These are phyloP conservation scores for Pichia californica DNA, from an alignment of 805 yeast genomes.

Conservation along the genomic window DNA sequence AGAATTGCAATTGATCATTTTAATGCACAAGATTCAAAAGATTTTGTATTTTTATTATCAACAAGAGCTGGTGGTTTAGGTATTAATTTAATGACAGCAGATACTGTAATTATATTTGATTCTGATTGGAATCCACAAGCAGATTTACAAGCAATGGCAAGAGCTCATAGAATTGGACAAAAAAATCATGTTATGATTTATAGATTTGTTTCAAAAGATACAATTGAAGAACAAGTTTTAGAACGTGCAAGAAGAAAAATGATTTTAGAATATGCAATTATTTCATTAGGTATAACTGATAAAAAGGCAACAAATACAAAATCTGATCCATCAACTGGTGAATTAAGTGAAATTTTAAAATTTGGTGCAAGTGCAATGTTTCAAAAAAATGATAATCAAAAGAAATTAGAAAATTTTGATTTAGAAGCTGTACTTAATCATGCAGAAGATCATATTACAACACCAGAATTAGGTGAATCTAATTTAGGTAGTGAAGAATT, in stretches of 20 bases:
- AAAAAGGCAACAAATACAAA: slow-evolving; percentile 46
- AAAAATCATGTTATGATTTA: slow-evolving; percentile 97
- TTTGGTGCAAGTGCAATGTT: slow-evolving; percentile 99
- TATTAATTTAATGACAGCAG: slow-evolving; percentile 98
- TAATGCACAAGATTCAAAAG: slow-evolving; percentile 88
- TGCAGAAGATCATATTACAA: slow-evolving; percentile 95
- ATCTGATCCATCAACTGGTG: slow-evolving; percentile 75
- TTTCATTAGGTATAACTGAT: slow-evolving; percentile 92
- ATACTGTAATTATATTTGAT: slow-evolving; percentile 95
- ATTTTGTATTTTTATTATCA: slow-evolving; percentile 81
- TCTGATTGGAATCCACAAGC: slow-evolving; percentile 99
- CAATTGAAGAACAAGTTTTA: slow-evolving; percentile 94
- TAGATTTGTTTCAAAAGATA: slow-evolving; percentile 95
- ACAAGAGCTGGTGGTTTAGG: slow-evolving; percentile 99
- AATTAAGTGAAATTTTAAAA: slow-evolving; percentile 85
- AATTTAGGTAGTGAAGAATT: slow-evolving; percentile 98
- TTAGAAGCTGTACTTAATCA: slow-evolving; percentile 92
- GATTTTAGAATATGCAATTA: slow-evolving; percentile 97
- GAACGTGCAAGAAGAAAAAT: slow-evolving; percentile 97
- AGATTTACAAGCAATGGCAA: slow-evolving; percentile 98
- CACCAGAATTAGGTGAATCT: slow-evolving; percentile 96
- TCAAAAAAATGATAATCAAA: slow-evolving; percentile 86
- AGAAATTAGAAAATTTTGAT: slow-evolving; percentile 90
- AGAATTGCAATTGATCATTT: slow-evolving; percentile 94
- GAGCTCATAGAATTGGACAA: slow-evolving; percentile 99